Percentiles rank a stretch among this genome's conserved stretches.
These are phyloP conservation scores for Pistacia integerrima DNA, from an alignment of 345 rosid species.

Conservation along the genomic window DNA sequence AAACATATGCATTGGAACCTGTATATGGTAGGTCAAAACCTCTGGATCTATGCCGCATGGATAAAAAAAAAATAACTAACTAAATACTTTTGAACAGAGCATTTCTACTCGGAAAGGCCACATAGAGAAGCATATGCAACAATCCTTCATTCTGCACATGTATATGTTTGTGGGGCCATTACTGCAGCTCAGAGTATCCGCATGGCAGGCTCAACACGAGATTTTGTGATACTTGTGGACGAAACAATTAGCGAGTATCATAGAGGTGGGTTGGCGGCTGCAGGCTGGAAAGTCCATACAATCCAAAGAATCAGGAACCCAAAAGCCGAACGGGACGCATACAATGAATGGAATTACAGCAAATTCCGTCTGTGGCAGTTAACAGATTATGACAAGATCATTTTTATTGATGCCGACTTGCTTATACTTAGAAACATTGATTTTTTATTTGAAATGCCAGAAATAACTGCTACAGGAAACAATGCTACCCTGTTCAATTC, in stretches of 20 bases:
- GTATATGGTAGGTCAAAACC: neutral
- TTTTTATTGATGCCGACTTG: slow-evolving; percentile 87
- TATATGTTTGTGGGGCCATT: slow-evolving; percentile 89
- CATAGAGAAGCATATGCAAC: slow-evolving; percentile 84
- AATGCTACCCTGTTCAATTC: slow-evolving; percentile 83
- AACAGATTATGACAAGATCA: slow-evolving; percentile 80
- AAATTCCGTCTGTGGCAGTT: slow-evolving; percentile 94
- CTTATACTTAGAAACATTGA: slow-evolving; percentile 85
- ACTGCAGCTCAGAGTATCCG: slow-evolving; percentile 87
- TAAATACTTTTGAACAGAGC: slow-evolving; percentile 44
- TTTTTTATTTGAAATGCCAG: slow-evolving; percentile 87
- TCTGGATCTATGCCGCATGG: neutral
- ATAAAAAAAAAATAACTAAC: neutral
- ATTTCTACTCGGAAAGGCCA: slow-evolving; percentile 59
- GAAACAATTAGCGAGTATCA: slow-evolving; percentile 67
- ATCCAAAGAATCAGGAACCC: slow-evolving; percentile 87
- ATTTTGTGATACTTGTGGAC: slow-evolving; percentile 85
- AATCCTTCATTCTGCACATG: slow-evolving; percentile 81
- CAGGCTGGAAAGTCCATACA: slow-evolving; percentile 83
- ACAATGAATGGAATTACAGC: slow-evolving; percentile 93
- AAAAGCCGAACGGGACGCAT: slow-evolving; percentile 71
- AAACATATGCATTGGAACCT: neutral
- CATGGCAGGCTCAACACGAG: slow-evolving; percentile 86
- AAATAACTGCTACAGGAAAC: slow-evolving; percentile 80
- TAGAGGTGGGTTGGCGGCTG: slow-evolving; percentile 71